Evolutionary conservation across 75 land plant genomes (phyloP), one percentile per base, ranked within the genome.

Genomic region (Selaginella tamariscina): DNA sequence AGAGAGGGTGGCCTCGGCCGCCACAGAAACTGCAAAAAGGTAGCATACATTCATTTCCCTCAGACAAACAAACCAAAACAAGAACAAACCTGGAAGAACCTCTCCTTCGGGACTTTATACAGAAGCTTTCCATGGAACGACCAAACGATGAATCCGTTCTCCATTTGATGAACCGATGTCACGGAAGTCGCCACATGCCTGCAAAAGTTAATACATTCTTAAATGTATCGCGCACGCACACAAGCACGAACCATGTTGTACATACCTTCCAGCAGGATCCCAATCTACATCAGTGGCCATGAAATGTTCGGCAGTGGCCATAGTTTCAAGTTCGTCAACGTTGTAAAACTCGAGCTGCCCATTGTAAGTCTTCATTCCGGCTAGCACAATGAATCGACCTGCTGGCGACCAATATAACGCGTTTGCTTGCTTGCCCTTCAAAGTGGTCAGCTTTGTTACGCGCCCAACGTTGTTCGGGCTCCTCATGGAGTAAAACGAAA

Each of bases 181-280:
- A 88, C 89, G 2, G 86, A 66, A 24, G 97, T 91, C 0, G 89
- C 81, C 33, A 84, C 89, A 73, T 86, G 88, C 79, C 97, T 88
- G 67, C 31, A 60, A 56, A 70, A 23, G 24, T 68, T 1, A 68
- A 54, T 30, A 56, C 28, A 26, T 55, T 24, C 0, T 0, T 0
- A 26, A 39, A 24, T 13, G 65, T 13, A 68, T 24, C 21, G 1
- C 8, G 55, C 0, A 68, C 11, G 0, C 27, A 68, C 65, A 13
- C 18, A 66, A 54, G 23, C 18, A 60, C 21, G 11, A 9, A 22
- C 64, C 18, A 56, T 62, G 15, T 32, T 18, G 18, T 20, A 28
- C 71, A 76, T 73, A 84, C 97, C 97, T 86, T 74, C 98, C 95
- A 72, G 98, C 89, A 28, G 98, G 96, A 78, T 92, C 98, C 98